Base-by-base conservation (phyloP, 352 stramenopile genomes). In the Globisporangium apiculatum region DNA sequence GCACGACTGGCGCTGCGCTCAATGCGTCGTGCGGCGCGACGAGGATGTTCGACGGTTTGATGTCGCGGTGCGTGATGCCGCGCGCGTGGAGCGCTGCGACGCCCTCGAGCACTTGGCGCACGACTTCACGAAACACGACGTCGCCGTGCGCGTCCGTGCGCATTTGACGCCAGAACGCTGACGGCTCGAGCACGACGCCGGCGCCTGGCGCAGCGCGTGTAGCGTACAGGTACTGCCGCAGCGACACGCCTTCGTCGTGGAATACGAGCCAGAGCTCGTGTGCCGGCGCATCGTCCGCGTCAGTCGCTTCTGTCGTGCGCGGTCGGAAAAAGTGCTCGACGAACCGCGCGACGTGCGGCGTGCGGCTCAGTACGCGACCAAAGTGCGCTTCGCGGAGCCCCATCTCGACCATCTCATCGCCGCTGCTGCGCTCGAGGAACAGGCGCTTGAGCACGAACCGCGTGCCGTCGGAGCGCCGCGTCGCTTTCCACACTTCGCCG, bases 61-160 rank as follows among this genome's bases (percentile, higher is more conserved):
- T 81, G 48, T 90, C 79, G 5, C 82, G 81, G 65, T 99, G 94
- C 47, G 96, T 97, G 50, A 98, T 96, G 8, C 91, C 92, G 31
- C 66, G 71, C 1, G 76, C 67, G 67, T 99, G 96, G 0, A 99
- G 67, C 14, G 79, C 71, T 63, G 95, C 86, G 1, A 98, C 75
- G 12, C 78, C 89, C 55, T 97, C 69, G 8, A 99, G 74, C 41
- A 98, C 58, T 72, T 99, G 96, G n/a, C 84, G 93, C 61, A 98
- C 66, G 62, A 97, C 97, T 54, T 97, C 93, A 48, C 87, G 87
- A 53, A 98, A 53, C 14, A 91, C 83, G 15, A 69, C 56, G 68
- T 87, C 81, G 0, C 83, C 83, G 2, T 67, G 62, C 0, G 55
- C 58, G 54, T 89, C 72, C 0, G 71, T 63, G 7, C 83, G 78